Base-by-base conservation (phyloP, 73 alveolate genomes). In the Paramecium tetraurelia region DNA sequence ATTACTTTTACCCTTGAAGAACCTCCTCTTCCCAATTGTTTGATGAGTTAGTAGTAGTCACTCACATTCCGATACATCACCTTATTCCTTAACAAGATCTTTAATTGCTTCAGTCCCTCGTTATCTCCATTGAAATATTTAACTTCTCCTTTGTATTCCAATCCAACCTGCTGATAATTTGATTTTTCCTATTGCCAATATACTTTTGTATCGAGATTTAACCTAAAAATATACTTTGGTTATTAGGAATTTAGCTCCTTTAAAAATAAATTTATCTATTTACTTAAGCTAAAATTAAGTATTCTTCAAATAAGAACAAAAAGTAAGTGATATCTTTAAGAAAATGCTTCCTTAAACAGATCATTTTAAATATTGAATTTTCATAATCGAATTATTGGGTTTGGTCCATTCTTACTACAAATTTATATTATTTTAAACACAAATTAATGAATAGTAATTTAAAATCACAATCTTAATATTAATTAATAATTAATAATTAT, bases 1-100 rank as follows among this genome's bases (percentile, higher is more conserved):
- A 12, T 27, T 12, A 31, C 21, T 20, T n/a, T 63, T 63, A 75
- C 87, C 1, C 36, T 75, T 21, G 87, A 75, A 14, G 58, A 35
- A 1, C 87, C 87, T 41, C 87, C 87, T 12, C 46, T 75, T 36
- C 87, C 87, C 27, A 75, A 75, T 20, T 38, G 16, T 38, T 75
- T 75, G 9, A 75, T 12, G 5, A 43, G 87, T 35, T 10, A 4
- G 21, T 75, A 75, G n/a, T 16, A 75, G 6, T 75, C 87, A 38
- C 38, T 20, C 2, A 36, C 87, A 16, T 75, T 41, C 0, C 59
- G 38, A 75, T 29, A 75, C 69, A 75, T 75, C 20, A 75, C 87
- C 18, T 22, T 35, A 38, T 41, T 41, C 18, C 27, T 38, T 33
- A 75, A 18, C 7, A 22, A 35, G 6, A 11, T 8, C 14, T 41